Conservation (phyloP, 495 filamentous ascomycete genomes). For the Aspergillus steynii region DNA sequence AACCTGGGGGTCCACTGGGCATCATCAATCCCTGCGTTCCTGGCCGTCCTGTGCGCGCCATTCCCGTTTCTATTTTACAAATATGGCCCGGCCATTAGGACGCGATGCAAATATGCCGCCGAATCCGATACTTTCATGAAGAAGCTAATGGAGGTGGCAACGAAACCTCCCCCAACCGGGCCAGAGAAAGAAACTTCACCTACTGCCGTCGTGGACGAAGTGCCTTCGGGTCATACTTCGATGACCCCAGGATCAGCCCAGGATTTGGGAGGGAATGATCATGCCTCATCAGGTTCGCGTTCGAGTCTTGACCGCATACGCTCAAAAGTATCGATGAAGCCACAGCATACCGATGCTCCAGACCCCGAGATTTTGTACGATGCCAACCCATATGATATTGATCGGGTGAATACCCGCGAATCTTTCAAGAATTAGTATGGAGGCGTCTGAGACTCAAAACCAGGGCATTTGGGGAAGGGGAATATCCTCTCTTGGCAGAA, state of each 20-base stretch:
- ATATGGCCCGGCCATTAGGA: conserved; percentile 60
- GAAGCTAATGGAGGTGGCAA: conserved; percentile 43
- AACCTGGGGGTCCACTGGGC: conserved; percentile 71
- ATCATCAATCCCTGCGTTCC: conserved; percentile 64
- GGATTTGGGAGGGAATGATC: conserved; percentile 2
- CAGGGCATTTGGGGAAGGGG: background rate
- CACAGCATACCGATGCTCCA: background rate
- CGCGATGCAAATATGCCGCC: conserved; percentile 64
- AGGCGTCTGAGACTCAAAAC: background rate
- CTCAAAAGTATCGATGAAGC: conserved; percentile 9
- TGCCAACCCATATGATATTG: conserved; percentile 21
- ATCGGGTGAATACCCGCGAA: conserved; percentile 21
- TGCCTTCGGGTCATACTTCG: background rate
- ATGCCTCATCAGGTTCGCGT: background rate
- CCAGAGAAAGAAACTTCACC: background rate
- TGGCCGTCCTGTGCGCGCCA: conserved; percentile 64
- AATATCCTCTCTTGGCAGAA: too few species aligned
- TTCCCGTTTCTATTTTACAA: conserved; percentile 69
- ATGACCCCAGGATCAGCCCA: background rate
- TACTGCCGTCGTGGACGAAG: background rate
- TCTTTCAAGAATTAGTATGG: conserved; percentile 12
- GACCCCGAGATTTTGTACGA: conserved; percentile 13
- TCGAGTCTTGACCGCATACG: conserved; percentile 2
- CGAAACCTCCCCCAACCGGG: background rate
- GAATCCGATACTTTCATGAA: conserved; percentile 47